These are phyloP conservation scores for Fusarium avenaceum DNA, from an alignment of 2,329 filamentous ascomycete species.

Conservation along the genomic window DNA sequence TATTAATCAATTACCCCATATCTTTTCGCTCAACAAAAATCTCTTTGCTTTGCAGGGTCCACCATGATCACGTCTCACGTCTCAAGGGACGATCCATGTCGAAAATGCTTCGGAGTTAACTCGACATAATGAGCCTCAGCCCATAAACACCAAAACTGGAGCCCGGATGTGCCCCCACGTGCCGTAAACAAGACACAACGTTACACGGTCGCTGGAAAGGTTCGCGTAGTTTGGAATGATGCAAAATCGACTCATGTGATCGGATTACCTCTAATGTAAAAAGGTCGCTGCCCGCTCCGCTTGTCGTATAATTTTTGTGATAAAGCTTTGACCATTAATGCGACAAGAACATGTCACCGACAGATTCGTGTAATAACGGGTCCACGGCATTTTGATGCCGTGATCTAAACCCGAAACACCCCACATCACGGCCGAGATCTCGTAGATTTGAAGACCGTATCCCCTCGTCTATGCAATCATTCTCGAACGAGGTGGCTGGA, in stretches of 20 bases:
- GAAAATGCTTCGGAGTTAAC: not conserved
- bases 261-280: slow-evolving; percentile 3
- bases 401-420: not conserved
- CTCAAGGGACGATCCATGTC: not conserved
- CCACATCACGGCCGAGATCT: not conserved
- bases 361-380: not conserved
- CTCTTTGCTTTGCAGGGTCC: not conserved
- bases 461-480: not conserved
- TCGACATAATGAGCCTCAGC: not conserved
- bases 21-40: slow-evolving; percentile 14
- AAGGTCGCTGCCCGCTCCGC: not conserved
- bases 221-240: not conserved
- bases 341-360: not conserved
- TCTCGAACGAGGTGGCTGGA: not conserved
- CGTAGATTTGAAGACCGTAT: not conserved
- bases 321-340: not conserved
- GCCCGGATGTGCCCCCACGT: not conserved
- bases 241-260: not conserved
- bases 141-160: not conserved
- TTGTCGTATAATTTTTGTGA: not conserved
- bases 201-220: not conserved
- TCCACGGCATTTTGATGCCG: not conserved
- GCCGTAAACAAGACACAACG: not conserved
- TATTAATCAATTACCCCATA: slow-evolving; percentile 6
- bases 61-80: not conserved